A percentile compares a stretch with the other conserved stretches of the same genome.
Conservation (phyloP, 148 eudicot genomes). For the Camellia granthamiana region DNA sequence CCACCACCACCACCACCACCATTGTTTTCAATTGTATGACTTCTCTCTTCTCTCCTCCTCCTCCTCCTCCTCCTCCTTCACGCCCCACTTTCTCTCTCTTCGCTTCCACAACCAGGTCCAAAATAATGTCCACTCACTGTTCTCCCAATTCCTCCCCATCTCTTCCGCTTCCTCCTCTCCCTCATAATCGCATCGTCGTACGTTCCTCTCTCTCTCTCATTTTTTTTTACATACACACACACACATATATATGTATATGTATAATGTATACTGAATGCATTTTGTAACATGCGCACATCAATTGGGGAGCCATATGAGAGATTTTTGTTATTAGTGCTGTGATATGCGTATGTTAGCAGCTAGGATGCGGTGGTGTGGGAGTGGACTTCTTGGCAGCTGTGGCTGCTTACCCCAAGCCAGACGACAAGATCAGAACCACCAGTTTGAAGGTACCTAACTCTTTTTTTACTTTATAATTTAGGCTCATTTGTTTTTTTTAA, state of each 20-base stretch:
- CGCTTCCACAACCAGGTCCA: conserved; percentile 32
- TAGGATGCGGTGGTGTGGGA: conserved; percentile 60
- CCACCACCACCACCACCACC: not conserved
- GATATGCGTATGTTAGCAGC: conserved; percentile 34
- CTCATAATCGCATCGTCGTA: conserved; percentile 59
- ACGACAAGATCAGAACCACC: conserved; percentile 89
- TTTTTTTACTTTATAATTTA: not conserved
- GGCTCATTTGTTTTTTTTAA: not conserved
- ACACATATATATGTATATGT: too few species aligned
- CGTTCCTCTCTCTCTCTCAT: conserved; percentile 5
- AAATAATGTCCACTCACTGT: conserved; percentile 41
- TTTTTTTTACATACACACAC: not conserved
- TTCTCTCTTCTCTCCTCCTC: not conserved
- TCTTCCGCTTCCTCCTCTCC: conserved; percentile 32
- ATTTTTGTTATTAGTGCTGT: not conserved
- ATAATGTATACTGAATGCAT: too few species aligned
- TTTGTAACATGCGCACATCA: not conserved
- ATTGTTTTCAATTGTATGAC: not conserved
- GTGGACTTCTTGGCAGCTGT: conserved; percentile 79
- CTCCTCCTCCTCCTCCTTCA: conserved; percentile 9
- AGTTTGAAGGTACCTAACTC: conserved; percentile 61
- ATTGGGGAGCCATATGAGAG: too few species aligned
- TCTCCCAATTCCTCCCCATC: conserved; percentile 13
- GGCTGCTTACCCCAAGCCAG: conserved; percentile 77
- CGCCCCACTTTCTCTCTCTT: conserved; percentile 20